Conservation (phyloP, 78 protist species). For the Dictyostelium brefeldianum region DNA sequence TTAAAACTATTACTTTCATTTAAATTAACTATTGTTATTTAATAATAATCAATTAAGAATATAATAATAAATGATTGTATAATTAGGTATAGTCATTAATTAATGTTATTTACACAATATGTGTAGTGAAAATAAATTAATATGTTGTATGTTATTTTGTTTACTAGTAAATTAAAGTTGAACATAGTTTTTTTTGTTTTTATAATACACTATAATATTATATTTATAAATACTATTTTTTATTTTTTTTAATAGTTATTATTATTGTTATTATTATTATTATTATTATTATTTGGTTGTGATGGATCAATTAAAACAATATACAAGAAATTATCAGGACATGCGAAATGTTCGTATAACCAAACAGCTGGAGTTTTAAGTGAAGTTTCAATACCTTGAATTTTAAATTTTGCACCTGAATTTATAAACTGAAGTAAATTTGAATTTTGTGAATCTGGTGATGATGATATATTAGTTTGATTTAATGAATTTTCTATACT, state of each 20-base stretch:
- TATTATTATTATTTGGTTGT: neutral
- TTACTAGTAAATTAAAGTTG: too few relatives aligned
- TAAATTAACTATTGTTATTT: too few relatives aligned
- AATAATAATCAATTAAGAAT: too few relatives aligned
- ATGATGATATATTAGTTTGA: neutral
- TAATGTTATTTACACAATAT: too few relatives aligned
- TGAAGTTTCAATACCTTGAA: slow-evolving; percentile 74
- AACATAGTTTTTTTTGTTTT: neutral
- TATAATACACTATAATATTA: too few relatives aligned
- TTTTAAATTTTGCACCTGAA: slow-evolving; percentile 8
- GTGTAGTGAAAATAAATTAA: too few relatives aligned
- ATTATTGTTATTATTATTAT: neutral
- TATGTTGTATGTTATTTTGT: too few relatives aligned
- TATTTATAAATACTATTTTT: neutral
- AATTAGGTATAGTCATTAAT: too few relatives aligned
- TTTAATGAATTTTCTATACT: slow-evolving; percentile 9
- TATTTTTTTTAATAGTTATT: neutral
- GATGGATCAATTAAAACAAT: slow-evolving; percentile 41
- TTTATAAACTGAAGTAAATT: slow-evolving; percentile 40
- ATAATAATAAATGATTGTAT: too few relatives aligned
- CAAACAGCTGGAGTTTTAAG: slow-evolving; percentile 33
- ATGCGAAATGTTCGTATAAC: slow-evolving; percentile 56
- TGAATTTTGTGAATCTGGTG: slow-evolving; percentile 3
- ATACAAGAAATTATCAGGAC: slow-evolving; percentile 77
- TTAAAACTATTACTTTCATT: too few relatives aligned